Base-by-base conservation (phyloP, 2,329 filamentous ascomycete species). In the Sporothrix variecibatus region DNA sequence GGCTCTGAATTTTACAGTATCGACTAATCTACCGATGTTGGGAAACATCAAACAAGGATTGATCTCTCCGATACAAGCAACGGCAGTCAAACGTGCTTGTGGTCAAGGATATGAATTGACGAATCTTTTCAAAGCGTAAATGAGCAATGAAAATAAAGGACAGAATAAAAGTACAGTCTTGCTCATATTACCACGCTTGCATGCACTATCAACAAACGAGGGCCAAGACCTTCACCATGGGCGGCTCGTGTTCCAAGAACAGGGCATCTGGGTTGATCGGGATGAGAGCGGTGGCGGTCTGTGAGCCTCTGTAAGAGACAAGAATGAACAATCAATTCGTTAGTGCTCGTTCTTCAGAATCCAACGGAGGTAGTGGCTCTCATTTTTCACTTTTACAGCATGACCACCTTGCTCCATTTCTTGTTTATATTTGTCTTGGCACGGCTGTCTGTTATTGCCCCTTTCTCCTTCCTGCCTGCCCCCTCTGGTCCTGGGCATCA, bases 221-320 rank as follows among this genome's bases (percentile, higher is more conserved):
- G 49, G 4, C 49, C 46, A 56, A 26, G 43, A 20, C 43, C 15
- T 49, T 49, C 15, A 49, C 12, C 28, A 56, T 43, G 28, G 67
- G 49, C 67, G 49, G 67, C 49, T 58, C 31, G 31, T 28, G 67
- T 70, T 70, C 67, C 49, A 56, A 70, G 67, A 70, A 70, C 67
- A 58, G 67, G 49, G 67, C 67, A 34, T 56, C 67, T 70, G 67
- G 67, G 49, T 40, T 56, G 60, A 23, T 65, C 20, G 67, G 31
- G 26, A 26, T 20, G 31, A 20, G 26, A 53, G 3, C 6, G 12
- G 17, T 2, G 4, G 67, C 26, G 11, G 34, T 65, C 60, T 65
- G 60, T 26, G 34, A 43, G 5, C n/a, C n/a, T 40, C 34, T 31
- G 20, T 40, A 12, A n/a, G n/a, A n/a, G 23, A 28, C 26, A 56